Conservation (phyloP, 2,329 filamentous ascomycete genomes). For the Cercospora sesami region DNA sequence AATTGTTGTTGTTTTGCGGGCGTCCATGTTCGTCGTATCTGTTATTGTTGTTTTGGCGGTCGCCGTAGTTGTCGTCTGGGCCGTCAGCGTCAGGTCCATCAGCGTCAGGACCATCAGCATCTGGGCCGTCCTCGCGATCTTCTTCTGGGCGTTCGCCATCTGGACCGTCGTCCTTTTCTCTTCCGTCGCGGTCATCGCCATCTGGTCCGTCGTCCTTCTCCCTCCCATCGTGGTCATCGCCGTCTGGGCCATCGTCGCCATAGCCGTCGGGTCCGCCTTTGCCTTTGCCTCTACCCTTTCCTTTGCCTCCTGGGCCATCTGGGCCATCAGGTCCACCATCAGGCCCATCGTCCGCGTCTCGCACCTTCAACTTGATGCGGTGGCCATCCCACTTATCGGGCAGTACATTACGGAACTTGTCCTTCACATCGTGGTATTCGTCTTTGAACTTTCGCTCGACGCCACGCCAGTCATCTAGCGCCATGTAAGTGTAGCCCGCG, state of each 20-base stretch:
- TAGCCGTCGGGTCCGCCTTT: not conserved
- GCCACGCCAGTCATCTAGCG: not conserved
- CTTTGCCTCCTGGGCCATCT: not conserved
- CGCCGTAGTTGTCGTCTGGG: constrained; percentile 9
- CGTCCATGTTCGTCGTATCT: not conserved
- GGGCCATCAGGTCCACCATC: not conserved
- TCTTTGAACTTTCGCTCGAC: not conserved
- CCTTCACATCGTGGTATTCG: not conserved
- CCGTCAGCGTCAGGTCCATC: not conserved
- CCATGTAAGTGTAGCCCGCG: not conserved
- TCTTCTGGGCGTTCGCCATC: not conserved
- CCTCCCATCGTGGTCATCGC: not conserved
- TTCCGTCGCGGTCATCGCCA: not conserved
- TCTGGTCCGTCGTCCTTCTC: not conserved
- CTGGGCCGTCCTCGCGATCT: not conserved
- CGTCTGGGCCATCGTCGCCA: not conserved
- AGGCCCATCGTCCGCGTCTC: not conserved
- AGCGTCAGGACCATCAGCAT: not conserved
- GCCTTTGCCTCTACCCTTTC: not conserved
- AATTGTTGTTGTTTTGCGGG: not conserved
- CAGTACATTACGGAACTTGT: not conserved
- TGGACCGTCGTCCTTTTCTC: not conserved
- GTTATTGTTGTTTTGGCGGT: not conserved
- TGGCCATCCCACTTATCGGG: not conserved
- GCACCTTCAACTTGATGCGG: not conserved